Evolutionary conservation across 495 filamentous ascomycete genomes (phyloP).

Genomic region (Penicillium pancosmium): DNA sequence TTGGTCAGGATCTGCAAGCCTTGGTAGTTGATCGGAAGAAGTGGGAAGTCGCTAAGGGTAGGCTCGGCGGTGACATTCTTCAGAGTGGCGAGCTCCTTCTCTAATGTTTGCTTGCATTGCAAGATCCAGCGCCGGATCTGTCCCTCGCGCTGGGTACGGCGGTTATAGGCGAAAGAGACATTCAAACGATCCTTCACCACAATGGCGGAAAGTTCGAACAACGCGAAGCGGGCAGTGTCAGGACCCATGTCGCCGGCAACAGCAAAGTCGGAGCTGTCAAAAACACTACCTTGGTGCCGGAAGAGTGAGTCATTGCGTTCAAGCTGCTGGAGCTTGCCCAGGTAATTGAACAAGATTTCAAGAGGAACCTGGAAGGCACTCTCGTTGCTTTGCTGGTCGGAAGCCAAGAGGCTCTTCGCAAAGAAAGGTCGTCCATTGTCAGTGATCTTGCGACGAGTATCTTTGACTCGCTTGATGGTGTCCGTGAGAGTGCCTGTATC

Average conservation of each 20-base stretch:
- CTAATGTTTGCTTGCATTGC: constrained; percentile 60
- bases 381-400: constrained; percentile 42
- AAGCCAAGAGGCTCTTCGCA: constrained; percentile 51
- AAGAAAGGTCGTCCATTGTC: constrained; percentile 51
- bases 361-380: constrained; percentile 56
- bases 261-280: constrained; percentile 46
- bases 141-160: constrained; percentile 56
- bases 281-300: constrained; percentile 57
- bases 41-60: constrained; percentile 64
- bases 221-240: constrained; percentile 54
- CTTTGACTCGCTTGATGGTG: constrained; percentile 50
- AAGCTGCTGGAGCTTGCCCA: constrained; percentile 61
- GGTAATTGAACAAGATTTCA: constrained; percentile 72
- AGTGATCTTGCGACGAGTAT: constrained; percentile 41
- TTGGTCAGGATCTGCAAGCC: constrained; percentile 45
- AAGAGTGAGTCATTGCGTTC: constrained; percentile 62
- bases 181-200: constrained; percentile 61
- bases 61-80: constrained; percentile 52
- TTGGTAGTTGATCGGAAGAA: constrained; percentile 63
- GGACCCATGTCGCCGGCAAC: constrained; percentile 48
- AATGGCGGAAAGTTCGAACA: constrained; percentile 65
- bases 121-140: constrained; percentile 62
- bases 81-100: constrained; percentile 54
- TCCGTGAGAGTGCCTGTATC: constrained; percentile 29
- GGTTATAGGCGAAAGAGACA: constrained; percentile 64